Conservation (phyloP, 805 yeast genomes). For the Teunomyces funiuensis region DNA sequence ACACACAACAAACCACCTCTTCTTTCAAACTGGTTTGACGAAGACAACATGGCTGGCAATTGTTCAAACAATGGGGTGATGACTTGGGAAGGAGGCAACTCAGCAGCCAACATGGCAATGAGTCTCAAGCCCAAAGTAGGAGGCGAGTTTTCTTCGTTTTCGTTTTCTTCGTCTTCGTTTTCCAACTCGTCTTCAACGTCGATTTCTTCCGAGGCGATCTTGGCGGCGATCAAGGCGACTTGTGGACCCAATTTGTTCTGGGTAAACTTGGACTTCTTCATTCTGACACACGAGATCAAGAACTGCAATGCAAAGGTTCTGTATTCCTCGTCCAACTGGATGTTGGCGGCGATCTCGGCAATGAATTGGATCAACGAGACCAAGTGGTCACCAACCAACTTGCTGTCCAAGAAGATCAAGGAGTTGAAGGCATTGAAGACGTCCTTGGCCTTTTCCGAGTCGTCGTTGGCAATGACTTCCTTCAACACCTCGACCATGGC, state of each 20-base stretch:
- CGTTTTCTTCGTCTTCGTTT: conserved; percentile 85
- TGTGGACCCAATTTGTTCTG: conserved; percentile 82
- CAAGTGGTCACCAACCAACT: conserved; percentile 74
- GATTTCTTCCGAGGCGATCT: conserved; percentile 71
- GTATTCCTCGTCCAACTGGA: conserved; percentile 70
- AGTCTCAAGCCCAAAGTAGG: conserved; percentile 75
- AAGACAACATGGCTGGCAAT: conserved; percentile 50
- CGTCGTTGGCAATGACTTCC: conserved; percentile 68
- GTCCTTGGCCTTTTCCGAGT: conserved; percentile 66
- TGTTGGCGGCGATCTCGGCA: conserved; percentile 70
- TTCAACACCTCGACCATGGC: conserved; percentile 78
- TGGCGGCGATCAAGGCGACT: conserved; percentile 69
- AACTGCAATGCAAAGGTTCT: conserved; percentile 84
- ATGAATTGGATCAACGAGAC: conserved; percentile 68
- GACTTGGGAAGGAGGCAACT: conserved; percentile 91
- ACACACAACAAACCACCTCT: conserved; percentile 84
- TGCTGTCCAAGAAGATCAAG: conserved; percentile 71
- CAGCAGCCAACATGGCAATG: conserved; percentile 72
- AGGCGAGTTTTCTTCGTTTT: conserved; percentile 88
- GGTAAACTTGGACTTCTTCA: conserved; percentile 77
- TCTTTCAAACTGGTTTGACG: conserved; percentile 72
- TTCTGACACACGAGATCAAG: conserved; percentile 72
- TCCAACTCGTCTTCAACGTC: conserved; percentile 77
- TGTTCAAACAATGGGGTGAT: conserved; percentile 74
- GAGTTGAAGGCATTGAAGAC: conserved; percentile 85